Evolutionary conservation across 345 rosid species (phyloP).

Genomic region (Dipteronia sinensis): DNA sequence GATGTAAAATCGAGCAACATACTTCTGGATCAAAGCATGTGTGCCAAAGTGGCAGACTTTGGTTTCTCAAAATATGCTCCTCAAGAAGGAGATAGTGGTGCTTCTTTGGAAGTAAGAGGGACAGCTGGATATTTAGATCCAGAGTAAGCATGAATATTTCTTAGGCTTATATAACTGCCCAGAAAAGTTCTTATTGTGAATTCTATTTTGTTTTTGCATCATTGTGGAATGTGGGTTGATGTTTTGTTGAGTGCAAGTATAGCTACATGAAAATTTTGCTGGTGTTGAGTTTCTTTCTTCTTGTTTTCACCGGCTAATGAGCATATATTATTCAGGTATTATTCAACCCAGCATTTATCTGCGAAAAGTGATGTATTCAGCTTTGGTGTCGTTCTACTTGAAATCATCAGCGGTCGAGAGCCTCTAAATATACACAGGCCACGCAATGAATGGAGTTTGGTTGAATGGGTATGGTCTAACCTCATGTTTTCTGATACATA

Average conservation of each 20-base stretch:
- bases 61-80: slow-evolving; percentile 80
- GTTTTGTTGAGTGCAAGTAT: not conserved
- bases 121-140: slow-evolving; percentile 81
- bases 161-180: not conserved
- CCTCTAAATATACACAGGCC: slow-evolving; percentile 72
- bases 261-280: not conserved
- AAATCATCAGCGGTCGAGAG: slow-evolving; percentile 65
- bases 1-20: slow-evolving; percentile 82
- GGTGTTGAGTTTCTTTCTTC: not conserved
- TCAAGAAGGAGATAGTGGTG: slow-evolving; percentile 72
- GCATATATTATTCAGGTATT: slow-evolving; percentile 45
- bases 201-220: not conserved
- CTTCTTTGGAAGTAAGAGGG: slow-evolving; percentile 74
- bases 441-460: slow-evolving; percentile 69
- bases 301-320: not conserved
- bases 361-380: slow-evolving; percentile 77
- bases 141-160: slow-evolving; percentile 48
- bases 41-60: slow-evolving; percentile 71
- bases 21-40: slow-evolving; percentile 70
- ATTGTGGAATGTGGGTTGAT: not conserved
- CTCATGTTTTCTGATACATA: not conserved
- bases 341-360: slow-evolving; percentile 66
- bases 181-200: not conserved
- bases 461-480: slow-evolving; percentile 62
- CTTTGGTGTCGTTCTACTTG: slow-evolving; percentile 72